Base-by-base conservation (phyloP, 2,329 filamentous ascomycete species). In the Simplicillium sp. region DNA sequence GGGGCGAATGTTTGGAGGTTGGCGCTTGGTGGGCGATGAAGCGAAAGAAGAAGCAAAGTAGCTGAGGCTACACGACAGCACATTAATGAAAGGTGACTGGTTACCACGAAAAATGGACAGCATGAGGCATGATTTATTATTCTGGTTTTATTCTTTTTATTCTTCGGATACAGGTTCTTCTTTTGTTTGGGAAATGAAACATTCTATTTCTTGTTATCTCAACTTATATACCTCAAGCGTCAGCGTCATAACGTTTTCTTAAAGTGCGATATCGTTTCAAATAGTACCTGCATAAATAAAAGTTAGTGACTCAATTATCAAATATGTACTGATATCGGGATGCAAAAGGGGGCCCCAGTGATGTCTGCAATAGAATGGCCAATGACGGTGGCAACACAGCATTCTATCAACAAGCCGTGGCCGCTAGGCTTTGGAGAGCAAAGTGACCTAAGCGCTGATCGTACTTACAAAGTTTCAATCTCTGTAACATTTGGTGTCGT, bases 11-110 rank as follows among this genome's bases (percentile, higher is more conserved):
- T 60, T 65, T 96, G 15, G 87, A 78, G 53, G 79, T 88, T 48
- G 86, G 90, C 31, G 92, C 88, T 59, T 96, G 89, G 68, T 92
- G 82, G 59, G 94, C 81, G 45, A 87, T 82, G 62, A 97, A 95
- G 72, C 35, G 43, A 41, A 34, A 29, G n/a, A 37, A 37, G 45
- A 17, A 37, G 34, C 8, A n/a, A 54, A 48, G 39, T 34, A 25
- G 29, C 29, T 25, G 9, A 25, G 5, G 20, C 20, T 25, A 25
- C 20, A 25, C 9, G 20, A 25, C 20, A 25, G 20, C 9, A 25
- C 20, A 25, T 25, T 29, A 33, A 29, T 20, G 29, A 28, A 25
- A 20, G 36, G 14, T 2, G 12, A 34, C 20, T 14, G 7, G 2
- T 8, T 15, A 7, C 13, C n/a, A 42, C 25, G 7, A 12, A 14